These are phyloP conservation scores for Balamuthia mandrillaris DNA, from an alignment of 208 protist genomes.

Conservation along the genomic window DNA sequence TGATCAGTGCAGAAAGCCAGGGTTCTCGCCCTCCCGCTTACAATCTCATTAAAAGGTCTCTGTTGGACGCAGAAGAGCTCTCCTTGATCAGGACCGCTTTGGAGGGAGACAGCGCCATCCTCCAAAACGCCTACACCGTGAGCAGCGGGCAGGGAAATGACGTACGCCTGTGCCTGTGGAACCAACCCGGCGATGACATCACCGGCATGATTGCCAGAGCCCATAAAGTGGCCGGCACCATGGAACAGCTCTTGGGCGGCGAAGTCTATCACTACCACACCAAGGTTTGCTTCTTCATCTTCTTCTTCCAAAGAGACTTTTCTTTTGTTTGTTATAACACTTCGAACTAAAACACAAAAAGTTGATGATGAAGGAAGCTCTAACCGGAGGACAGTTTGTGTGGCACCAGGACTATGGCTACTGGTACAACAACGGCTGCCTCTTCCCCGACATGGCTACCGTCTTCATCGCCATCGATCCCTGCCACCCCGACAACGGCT, in stretches of 20 bases:
- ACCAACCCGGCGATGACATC: background rate
- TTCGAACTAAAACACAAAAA: background rate
- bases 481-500: background rate
- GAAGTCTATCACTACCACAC: conserved; percentile 40
- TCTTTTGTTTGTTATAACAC: too few relatives aligned
- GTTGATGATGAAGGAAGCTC: conserved; percentile 31
- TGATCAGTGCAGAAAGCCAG: too few relatives aligned
- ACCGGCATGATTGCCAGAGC: background rate
- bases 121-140: background rate
- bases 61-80: too few relatives aligned
- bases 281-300: too few relatives aligned
- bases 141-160: background rate
- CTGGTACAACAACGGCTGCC: conserved; percentile 35
- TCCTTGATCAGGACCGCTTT: too few relatives aligned
- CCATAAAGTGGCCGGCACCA: background rate
- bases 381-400: background rate
- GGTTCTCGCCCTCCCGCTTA: too few relatives aligned
- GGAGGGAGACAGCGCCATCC: background rate
- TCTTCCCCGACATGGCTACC: conserved; percentile 26
- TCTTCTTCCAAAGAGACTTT: too few relatives aligned
- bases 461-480: conserved; percentile 35
- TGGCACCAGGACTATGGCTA: conserved; percentile 42
- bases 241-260: background rate
- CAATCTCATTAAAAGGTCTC: too few relatives aligned
- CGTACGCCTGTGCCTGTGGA: background rate